Evolutionary conservation across 2,329 filamentous ascomycete species (phyloP), one percentile per base, ranked within the genome.

Genomic region (Beauveria scarabaeidicola): DNA sequence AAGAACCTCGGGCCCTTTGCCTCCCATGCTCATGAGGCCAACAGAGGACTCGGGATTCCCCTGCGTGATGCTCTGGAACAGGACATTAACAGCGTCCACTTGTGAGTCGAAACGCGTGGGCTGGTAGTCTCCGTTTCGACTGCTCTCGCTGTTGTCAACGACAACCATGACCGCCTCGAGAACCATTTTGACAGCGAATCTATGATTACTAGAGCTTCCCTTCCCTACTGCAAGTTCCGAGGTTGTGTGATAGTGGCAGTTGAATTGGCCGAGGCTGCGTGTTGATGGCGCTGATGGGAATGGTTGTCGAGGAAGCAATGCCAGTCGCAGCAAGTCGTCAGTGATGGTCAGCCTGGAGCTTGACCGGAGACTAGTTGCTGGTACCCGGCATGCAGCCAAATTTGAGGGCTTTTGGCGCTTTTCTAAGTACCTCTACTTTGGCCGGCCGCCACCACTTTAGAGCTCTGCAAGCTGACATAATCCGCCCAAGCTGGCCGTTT

Each of bases 81-180:
- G 88, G 69, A 97, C 87, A 75, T 90, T 94, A 69, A 96, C 91
- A 60, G 93, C 92, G 75, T 99, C 94, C 67, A 90, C 83, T 81
- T 99, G 94, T 68, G 94, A 91, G 77, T 97, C 91, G 82, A 92
- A 99, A 75, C 94, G 86, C 66, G 92, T 95, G 61, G 94, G 93
- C 71, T 90, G 89, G 74, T 81, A 83, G 75, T 99, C 94, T 72
- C 95, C 94, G 77, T 99, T 99, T 73, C 94, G 87, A 80, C 91
- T 96, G 79, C 89, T 92, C 80, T 99, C 94, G 80, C 92, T 97
- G 82, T 97, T 99, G 83, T 99, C 94, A 70, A 97, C 91, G 82
- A 97, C 87, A 75, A 99, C 90, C 92, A 99, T 97, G 64, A 96
- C 95, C 79, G 94, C 95, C 86, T 99, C 94, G 77, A 99, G 87